Evolutionary conservation across 164 flowering plant species (phyloP).

Genomic region (Platanus orientalis): DNA sequence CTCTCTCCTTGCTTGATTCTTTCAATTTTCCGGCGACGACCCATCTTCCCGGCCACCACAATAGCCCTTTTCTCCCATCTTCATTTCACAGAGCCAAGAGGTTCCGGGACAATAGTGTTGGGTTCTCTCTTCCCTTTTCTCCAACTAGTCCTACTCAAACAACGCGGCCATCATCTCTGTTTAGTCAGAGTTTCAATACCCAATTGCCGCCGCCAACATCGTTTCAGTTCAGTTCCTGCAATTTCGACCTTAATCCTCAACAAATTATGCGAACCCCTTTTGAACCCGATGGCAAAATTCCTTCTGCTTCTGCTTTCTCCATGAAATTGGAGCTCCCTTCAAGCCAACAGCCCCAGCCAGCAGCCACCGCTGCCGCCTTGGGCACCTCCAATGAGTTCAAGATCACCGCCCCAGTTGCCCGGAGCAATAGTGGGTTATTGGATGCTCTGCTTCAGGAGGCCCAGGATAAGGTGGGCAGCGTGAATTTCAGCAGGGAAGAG

Average conservation of each 20-base stretch:
- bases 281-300: neutral
- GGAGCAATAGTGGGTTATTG: slow-evolving; percentile 31
- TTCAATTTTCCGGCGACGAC: too few species aligned
- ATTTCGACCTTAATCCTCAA: slow-evolving; percentile 13
- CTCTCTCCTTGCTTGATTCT: too few species aligned
- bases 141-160: too few species aligned
- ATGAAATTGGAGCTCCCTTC: slow-evolving; percentile 18
- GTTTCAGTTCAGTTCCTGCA: too few species aligned
- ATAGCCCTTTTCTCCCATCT: too few species aligned
- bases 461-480: slow-evolving; percentile 18
- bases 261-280: slow-evolving; percentile 11
- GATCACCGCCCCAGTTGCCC: neutral
- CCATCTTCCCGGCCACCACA: too few species aligned
- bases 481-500: slow-evolving; percentile 2
- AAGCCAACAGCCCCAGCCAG: slow-evolving; percentile 7
- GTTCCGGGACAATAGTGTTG: too few species aligned
- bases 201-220: too few species aligned
- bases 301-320: slow-evolving; percentile 7
- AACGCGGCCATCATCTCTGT: too few species aligned
- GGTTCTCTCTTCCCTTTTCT: too few species aligned
- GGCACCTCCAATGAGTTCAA: neutral
- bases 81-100: too few species aligned
- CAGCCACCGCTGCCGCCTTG: slow-evolving; percentile 21
- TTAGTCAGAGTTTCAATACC: too few species aligned
- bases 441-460: slow-evolving; percentile 44